phyloP scores from a whole-genome alignment of 192 early-diverging fungal species.

The Chytriomyces confervae region DNA sequence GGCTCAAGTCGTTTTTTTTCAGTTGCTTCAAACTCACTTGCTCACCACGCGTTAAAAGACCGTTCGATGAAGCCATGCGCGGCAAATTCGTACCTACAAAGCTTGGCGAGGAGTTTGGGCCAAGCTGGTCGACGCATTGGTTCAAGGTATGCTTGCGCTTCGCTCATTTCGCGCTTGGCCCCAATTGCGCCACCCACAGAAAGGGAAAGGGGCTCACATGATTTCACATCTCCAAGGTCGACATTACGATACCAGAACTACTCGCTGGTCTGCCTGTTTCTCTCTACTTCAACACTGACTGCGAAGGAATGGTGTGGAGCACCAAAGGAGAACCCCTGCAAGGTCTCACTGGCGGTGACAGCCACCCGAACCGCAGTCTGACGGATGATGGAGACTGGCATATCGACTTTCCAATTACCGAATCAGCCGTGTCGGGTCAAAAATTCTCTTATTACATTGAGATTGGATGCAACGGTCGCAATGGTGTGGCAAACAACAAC shows the following conservation, averaged over 20 bases:
- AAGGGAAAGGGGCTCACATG: conserved; percentile 6
- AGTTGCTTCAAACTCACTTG: neutral
- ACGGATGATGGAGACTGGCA: conserved; percentile 54
- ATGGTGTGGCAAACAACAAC: conserved; percentile 75
- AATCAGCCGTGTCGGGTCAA: conserved; percentile 47
- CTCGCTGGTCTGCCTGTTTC: conserved; percentile 76
- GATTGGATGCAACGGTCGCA: conserved; percentile 92
- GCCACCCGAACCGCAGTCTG: neutral
- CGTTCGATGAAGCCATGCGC: conserved; percentile 75
- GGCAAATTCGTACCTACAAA: conserved; percentile 67
- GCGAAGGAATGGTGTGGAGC: conserved; percentile 92
- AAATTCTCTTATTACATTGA: conserved; percentile 80
- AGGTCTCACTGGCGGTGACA: conserved; percentile 84
- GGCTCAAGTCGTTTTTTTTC: conserved; percentile 17
- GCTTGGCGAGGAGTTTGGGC: conserved; percentile 79
- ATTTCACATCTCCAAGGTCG: conserved; percentile 30
- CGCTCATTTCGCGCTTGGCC: no score
- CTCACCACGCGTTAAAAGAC: conserved; percentile 18
- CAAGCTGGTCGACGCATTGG: conserved; percentile 65
- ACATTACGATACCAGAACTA: conserved; percentile 67
- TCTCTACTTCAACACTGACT: conserved; percentile 83
- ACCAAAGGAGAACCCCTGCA: conserved; percentile 78
- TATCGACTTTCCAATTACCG: conserved; percentile 57
- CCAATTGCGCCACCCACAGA: no score
- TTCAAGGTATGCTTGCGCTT: no score